Conservation (phyloP, 495 filamentous ascomycete genomes). For the Penicilliopsis zonata region DNA sequence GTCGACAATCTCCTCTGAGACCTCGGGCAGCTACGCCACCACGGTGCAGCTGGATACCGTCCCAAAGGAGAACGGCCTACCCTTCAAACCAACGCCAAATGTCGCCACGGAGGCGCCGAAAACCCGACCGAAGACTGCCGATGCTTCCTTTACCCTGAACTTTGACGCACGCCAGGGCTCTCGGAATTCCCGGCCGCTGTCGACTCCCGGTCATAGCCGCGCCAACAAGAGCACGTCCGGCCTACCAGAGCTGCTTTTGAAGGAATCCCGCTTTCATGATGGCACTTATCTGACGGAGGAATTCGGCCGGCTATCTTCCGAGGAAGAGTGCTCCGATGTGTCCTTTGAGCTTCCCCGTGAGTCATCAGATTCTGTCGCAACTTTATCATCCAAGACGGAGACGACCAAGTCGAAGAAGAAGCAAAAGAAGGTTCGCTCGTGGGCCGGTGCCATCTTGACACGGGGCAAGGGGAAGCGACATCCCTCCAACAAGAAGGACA, state of each 20-base stretch:
- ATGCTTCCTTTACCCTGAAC: slow-evolving; percentile 33
- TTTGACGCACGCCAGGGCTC: slow-evolving; percentile 7
- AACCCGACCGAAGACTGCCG: slow-evolving; percentile 38
- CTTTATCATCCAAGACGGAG: slow-evolving; percentile 12
- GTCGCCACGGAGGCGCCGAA: slow-evolving; percentile 41
- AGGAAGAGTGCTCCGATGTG: slow-evolving; percentile 17
- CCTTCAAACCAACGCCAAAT: slow-evolving; percentile 49
- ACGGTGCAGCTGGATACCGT: slow-evolving; percentile 31
- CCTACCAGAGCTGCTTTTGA: slow-evolving; percentile 14
- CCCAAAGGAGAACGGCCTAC: slow-evolving; percentile 37
- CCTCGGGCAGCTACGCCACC: slow-evolving; percentile 51
- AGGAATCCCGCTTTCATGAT: slow-evolving; percentile 9
- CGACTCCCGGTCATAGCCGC: slow-evolving; percentile 22
- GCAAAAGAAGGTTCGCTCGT: slow-evolving; percentile 68
- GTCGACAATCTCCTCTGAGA: slow-evolving; percentile 63
- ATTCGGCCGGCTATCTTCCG: slow-evolving; percentile 19
- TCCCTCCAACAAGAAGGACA: slow-evolving; percentile 17
- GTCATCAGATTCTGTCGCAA: slow-evolving; percentile 4
- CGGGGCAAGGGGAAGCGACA: slow-evolving; percentile 45
- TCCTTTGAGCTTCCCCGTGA: slow-evolving; percentile 13
- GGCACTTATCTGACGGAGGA: slow-evolving; percentile 16
- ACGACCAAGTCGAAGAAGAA: slow-evolving; percentile 48
- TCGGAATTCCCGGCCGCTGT: slow-evolving; percentile 23
- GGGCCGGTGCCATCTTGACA: slow-evolving; percentile 67
- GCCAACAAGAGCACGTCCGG: slow-evolving; percentile 23